A percentile compares a stretch with the other conserved stretches of the same genome.
Conservation (phyloP, 306 rosid genomes). For the Lathyrus tuberosus region DNA sequence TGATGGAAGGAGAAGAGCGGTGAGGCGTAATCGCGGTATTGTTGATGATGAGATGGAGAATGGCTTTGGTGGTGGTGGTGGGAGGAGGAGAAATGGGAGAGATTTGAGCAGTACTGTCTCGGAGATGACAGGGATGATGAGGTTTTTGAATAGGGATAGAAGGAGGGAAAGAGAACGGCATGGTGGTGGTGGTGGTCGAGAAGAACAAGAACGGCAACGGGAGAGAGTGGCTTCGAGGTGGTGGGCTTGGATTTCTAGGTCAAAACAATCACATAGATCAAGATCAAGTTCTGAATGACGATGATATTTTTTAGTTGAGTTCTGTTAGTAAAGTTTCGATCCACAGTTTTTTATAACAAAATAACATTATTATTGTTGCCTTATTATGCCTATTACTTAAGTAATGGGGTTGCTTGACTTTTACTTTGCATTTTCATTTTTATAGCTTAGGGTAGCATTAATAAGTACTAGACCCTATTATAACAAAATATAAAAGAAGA, state of each 20-base stretch:
- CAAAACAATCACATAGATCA: too few relatives aligned
- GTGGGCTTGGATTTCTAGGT: constrained; percentile 26
- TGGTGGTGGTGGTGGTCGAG: constrained; percentile 10
- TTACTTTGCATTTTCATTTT: background rate
- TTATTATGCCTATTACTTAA: background rate
- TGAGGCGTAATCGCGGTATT: background rate
- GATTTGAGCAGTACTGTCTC: constrained; percentile 55
- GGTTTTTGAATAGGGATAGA: constrained; percentile 9
- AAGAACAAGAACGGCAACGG: constrained; percentile 34
- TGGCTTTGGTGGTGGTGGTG: constrained; percentile 30
- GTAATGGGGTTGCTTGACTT: background rate
- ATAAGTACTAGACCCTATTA: too few relatives aligned
- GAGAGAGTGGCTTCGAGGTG: constrained; percentile 52
- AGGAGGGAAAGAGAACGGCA: background rate
- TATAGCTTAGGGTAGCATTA: background rate
- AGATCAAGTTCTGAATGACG: background rate
- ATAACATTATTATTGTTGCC: background rate
- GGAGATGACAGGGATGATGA: constrained; percentile 58
- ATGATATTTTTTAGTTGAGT: background rate
- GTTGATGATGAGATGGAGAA: constrained; percentile 6
- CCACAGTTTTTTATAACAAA: background rate
- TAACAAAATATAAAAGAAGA: too few relatives aligned
- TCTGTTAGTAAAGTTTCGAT: background rate
- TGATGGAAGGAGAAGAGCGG: background rate
- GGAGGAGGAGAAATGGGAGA: constrained; percentile 36